Evolutionary conservation across 2,329 filamentous ascomycete genomes (phyloP), one percentile per base, ranked within the genome.

Genomic region (Epichloe aotearoae): DNA sequence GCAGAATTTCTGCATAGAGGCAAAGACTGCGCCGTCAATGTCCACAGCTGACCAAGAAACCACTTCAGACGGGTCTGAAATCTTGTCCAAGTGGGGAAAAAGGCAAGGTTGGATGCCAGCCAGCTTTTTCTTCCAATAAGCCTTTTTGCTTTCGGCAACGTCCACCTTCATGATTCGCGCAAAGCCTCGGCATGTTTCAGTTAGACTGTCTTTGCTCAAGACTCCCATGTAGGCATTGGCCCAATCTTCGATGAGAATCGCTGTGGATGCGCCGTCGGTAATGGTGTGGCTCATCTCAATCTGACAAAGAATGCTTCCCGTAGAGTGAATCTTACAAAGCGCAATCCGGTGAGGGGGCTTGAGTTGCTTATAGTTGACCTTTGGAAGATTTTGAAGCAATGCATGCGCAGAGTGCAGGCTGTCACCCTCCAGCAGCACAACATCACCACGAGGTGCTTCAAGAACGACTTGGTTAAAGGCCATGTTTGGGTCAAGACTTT

Each of bases 271-370:
- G 2, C 64, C 66, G n/a, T 69, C 66, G 2, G 61, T 61, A 12
- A 68, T 49, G 2, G 61, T 59, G 46, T 68, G 66, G 47, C 61
- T 67, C 55, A 69, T 61, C 17, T 68, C 65, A 10, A 69, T 50
- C 26, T 57, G 57, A 51, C 60, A 59, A 39, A 54, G 46, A 15
- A 61, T 50, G 23, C 51, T 52, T 2, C 54, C 54, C 7, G 40
- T 30, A 23, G 46, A 12, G 1, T 8, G 20, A 17, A 46, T 10
- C 5, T 41, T 17, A n/a, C 49, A 50, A 14, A 50, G 42, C 7
- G 41, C 14, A 34, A 50, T 14, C 4, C 42, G 49, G 20, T 50
- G 49, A 23, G 49, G 49, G 17, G 49, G 49, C 15, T 50, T 50
- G 20, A 36, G 49, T 34, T 46, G 42, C 14, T 50, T 42, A 10